Evolutionary conservation across 2,329 filamentous ascomycete species (phyloP), one percentile per base, ranked within the genome.

Genomic region (Acrocalymma vagum): DNA sequence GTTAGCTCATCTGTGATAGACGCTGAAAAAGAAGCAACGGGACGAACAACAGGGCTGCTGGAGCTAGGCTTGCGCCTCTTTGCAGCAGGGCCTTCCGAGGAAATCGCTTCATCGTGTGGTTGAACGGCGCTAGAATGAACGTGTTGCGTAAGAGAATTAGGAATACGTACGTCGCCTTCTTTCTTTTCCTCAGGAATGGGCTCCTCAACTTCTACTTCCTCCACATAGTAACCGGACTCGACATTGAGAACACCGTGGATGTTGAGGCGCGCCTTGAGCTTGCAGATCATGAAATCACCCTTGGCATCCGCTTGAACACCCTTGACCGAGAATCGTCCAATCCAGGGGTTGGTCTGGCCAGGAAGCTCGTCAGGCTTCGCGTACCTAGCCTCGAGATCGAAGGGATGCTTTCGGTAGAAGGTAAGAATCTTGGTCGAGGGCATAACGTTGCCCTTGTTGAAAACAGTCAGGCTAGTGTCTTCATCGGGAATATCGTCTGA

Each of bases 281-380:
- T 99, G 87, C 94, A 99, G 65, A 97, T 95, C 93, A 99, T 97
- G 73, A 97, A 99, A 70, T 97, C 94, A 46, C 95, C 90, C 70
- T 94, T 92, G 55, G 86, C 83, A 67, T 95, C 90, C 26, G 90
- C 87, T 82, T 96, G 92, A 67, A 99, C 93, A 29, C 88, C 89
- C 83, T 99, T 99, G 71, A 99, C 91, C 27, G 92, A 96, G 79
- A 99, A 99, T 53, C 90, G 86, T 42, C 94, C 94, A 58, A 99
- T 96, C 88, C 93, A 97, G 31, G 94, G 89, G 70, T 90, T 90
- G 49, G 87, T 80, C 80, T 93, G 95, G 63, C 92, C 91, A 13
- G 94, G 94, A 7, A 99, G 84, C 38, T 81, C 74, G 29, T 95
- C 90, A 14, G 92, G 88, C 65, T 93, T 88, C 52, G 88, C 86